Conservation (phyloP, 192 early-diverging fungal species). For the Phycomyces blakesleeanus region DNA sequence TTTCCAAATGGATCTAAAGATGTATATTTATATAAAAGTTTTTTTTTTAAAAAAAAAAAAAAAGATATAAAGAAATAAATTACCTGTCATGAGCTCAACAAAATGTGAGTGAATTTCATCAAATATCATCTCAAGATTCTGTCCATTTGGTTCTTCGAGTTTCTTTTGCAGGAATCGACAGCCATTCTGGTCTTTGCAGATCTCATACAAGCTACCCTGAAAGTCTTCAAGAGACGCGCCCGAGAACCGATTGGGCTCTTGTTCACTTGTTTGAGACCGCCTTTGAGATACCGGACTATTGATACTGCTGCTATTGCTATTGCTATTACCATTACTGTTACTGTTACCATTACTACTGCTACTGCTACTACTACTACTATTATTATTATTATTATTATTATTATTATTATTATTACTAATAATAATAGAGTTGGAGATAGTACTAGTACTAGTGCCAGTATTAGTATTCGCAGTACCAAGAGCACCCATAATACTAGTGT, state of each 20-base stretch:
- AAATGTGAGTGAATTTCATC: conserved; percentile 71
- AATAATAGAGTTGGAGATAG: no score
- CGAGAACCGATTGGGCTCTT: conserved; percentile 63
- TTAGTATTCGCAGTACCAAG: no score
- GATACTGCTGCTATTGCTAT: background rate
- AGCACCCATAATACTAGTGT: no score
- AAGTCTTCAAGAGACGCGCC: conserved; percentile 65
- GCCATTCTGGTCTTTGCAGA: conserved; percentile 88
- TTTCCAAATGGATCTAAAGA: conserved; percentile 86
- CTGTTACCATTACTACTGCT: no score
- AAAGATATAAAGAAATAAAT: background rate
- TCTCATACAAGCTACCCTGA: conserved; percentile 65
- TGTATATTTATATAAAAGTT: background rate
- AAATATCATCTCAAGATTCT: conserved; percentile 68
- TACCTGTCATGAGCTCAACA: conserved; percentile 79
- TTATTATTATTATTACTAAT: no score
- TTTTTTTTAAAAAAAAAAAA: background rate
- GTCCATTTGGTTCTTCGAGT: conserved; percentile 70
- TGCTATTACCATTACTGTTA: no score
- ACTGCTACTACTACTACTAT: no score
- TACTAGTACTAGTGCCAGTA: no score
- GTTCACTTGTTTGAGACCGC: conserved; percentile 18
- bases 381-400: no score
- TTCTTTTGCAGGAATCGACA: conserved; percentile 86
- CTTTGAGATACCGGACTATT: conserved; percentile 15